These are phyloP conservation scores for Daedaleopsis sinensis DNA, from an alignment of 768 basidiomycete species.

Conservation along the genomic window DNA sequence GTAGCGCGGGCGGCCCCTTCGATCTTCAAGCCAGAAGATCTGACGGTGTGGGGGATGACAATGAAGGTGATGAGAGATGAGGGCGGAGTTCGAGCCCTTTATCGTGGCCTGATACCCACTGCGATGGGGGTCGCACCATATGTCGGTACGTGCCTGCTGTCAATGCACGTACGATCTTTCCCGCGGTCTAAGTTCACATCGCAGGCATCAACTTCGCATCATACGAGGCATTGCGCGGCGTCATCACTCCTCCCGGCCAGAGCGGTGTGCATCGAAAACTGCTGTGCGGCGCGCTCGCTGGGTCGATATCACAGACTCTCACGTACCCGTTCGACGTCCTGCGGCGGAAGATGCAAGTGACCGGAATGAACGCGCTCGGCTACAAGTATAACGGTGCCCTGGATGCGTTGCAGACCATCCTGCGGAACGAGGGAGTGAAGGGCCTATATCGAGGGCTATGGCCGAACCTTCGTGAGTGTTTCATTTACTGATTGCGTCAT, in stretches of 20 bases:
- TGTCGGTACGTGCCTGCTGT: slow-evolving; percentile 40
- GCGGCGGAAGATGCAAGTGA: slow-evolving; percentile 94
- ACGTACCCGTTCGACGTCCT: slow-evolving; percentile 97
- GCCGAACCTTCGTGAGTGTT: slow-evolving; percentile 80
- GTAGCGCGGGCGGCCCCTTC: slow-evolving; percentile 32
- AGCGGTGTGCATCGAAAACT: slow-evolving; percentile 69
- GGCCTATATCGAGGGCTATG: slow-evolving; percentile 87
- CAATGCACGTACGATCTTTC: not conserved
- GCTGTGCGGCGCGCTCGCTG: slow-evolving; percentile 84
- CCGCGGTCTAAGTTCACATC: slow-evolving; percentile 4
- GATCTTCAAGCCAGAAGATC: slow-evolving; percentile 51
- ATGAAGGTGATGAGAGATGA: slow-evolving; percentile 89
- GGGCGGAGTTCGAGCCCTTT: slow-evolving; percentile 85
- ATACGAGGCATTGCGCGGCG: slow-evolving; percentile 80
- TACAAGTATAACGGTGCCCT: slow-evolving; percentile 80
- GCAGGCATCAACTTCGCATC: slow-evolving; percentile 87
- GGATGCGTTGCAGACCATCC: slow-evolving; percentile 71
- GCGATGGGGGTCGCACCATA: slow-evolving; percentile 90
- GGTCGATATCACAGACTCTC: slow-evolving; percentile 90
- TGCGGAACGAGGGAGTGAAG: slow-evolving; percentile 71
- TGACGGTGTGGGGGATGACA: slow-evolving; percentile 88
- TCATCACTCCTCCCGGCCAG: slow-evolving; percentile 84
- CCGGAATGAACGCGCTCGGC: slow-evolving; percentile 67
- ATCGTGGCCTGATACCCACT: slow-evolving; percentile 84
- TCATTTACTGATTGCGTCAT: slow-evolving; percentile 12